These are phyloP conservation scores for Cutaneotrichosporon sp. DNA, from an alignment of 1,284 basidiomycete genomes.

Conservation along the genomic window DNA sequence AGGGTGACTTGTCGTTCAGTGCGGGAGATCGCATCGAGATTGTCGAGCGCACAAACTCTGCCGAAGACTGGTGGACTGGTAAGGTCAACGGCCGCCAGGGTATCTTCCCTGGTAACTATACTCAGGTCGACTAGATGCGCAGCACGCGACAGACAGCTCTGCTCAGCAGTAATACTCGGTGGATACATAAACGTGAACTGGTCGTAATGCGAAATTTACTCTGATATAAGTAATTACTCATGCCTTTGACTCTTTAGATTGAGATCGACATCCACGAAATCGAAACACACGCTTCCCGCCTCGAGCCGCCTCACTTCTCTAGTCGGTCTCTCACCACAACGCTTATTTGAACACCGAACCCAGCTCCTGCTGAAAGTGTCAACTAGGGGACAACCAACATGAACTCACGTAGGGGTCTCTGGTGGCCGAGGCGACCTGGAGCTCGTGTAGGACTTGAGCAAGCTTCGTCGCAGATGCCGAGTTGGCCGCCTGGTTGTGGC, in stretches of 20 bases:
- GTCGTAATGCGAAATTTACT: constrained; percentile 4
- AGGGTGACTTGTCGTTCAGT: constrained; percentile 88
- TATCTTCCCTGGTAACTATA: constrained; percentile 79
- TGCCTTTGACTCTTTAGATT: background rate
- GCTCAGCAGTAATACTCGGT: background rate
- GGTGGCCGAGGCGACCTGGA: too few relatives aligned
- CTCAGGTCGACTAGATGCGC: constrained; percentile 39
- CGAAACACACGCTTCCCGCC: background rate
- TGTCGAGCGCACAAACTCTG: constrained; percentile 74
- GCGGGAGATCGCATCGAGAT: constrained; percentile 93
- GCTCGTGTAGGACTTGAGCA: too few relatives aligned
- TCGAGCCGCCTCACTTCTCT: too few relatives aligned
- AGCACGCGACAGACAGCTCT: background rate
- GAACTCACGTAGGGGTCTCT: constrained; percentile 10
- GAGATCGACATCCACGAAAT: background rate
- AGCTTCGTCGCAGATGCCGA: too few relatives aligned
- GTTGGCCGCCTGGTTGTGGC: background rate
- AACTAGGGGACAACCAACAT: background rate
- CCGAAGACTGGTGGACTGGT: constrained; percentile 99
- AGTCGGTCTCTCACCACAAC: too few relatives aligned
- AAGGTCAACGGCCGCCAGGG: constrained; percentile 78
- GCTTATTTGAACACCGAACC: constrained; percentile 7
- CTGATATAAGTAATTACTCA: background rate
- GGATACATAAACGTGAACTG: constrained; percentile 6
- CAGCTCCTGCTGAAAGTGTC: constrained; percentile 1